Conservation (phyloP, 805 yeast species). For the Cyberlindnera petersonii region DNA sequence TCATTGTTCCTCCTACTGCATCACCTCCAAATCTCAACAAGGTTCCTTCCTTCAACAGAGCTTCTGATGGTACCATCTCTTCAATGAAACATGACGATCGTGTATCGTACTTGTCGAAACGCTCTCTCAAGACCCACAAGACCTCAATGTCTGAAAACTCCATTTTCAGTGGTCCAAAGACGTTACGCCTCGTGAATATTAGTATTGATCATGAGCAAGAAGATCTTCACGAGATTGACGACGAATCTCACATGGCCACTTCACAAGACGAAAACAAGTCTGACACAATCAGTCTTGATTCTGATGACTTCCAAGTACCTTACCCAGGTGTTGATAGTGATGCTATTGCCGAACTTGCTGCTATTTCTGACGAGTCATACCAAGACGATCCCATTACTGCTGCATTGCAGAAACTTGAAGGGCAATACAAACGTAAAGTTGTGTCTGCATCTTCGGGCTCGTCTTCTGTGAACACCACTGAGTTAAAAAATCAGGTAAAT, state of each 20-base stretch:
- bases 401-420: conserved; percentile 78
- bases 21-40: conserved; percentile 17
- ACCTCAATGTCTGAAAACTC: conserved; percentile 19
- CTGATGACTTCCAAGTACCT: conserved; percentile 26
- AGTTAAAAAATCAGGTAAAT: conserved; percentile 17
- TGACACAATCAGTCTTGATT: conserved; percentile 6
- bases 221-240: conserved; percentile 8
- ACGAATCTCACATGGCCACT: not conserved
- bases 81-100: conserved; percentile 8
- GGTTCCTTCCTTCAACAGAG: conserved; percentile 23
- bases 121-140: conserved; percentile 19
- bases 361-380: conserved; percentile 74
- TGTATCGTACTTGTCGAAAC: conserved; percentile 23
- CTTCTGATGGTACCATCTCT: conserved; percentile 19
- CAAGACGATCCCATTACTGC: conserved; percentile 66
- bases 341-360: conserved; percentile 72
- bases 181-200: conserved; percentile 16
- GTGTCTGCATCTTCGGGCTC: conserved; percentile 2
- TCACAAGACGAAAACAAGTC: not conserved
- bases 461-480: conserved; percentile 22
- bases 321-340: conserved; percentile 49
- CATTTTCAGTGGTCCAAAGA: conserved; percentile 20
- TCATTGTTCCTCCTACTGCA: not conserved
- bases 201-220: conserved; percentile 7
- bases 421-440: conserved; percentile 37